Percentiles rank a stretch among this genome's conserved stretches.
phyloP scores from a whole-genome alignment of 2,329 filamentous ascomycete species.

The Biscogniauxia mediterranea region DNA sequence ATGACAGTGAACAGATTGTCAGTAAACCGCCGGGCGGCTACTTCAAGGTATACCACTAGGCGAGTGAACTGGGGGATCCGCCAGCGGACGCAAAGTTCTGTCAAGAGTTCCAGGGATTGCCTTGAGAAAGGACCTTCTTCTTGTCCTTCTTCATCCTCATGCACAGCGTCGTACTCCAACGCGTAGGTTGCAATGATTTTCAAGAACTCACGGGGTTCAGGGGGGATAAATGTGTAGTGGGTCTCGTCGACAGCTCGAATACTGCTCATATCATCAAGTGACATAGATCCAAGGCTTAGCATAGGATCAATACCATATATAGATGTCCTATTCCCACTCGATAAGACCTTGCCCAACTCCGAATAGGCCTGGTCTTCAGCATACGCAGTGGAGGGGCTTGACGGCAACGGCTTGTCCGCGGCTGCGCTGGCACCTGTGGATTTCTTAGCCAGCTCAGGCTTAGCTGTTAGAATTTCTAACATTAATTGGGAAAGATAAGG shows the following conservation, averaged over 20 bases:
- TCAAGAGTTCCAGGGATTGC: constrained; percentile 77
- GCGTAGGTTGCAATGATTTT: constrained; percentile 78
- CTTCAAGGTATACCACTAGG: constrained; percentile 78
- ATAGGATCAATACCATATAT: constrained; percentile 60
- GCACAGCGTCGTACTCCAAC: constrained; percentile 62
- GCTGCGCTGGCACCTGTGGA: constrained; percentile 50
- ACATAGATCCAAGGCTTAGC: constrained; percentile 65
- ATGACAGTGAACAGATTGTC: constrained; percentile 79
- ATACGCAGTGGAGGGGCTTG: constrained; percentile 49
- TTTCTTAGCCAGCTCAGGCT: constrained; percentile 79
- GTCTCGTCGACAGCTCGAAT: constrained; percentile 59
- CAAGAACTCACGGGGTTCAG: constrained; percentile 79
- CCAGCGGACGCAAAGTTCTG: constrained; percentile 85
- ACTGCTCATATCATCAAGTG: constrained; percentile 53
- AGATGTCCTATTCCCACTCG: constrained; percentile 42
- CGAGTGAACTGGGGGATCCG: constrained; percentile 81
- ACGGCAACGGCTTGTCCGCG: constrained; percentile 57
- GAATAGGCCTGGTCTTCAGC: constrained; percentile 52
- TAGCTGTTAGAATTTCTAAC: constrained; percentile 81
- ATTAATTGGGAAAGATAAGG: constrained; percentile 91
- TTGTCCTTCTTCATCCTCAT: constrained; percentile 50
- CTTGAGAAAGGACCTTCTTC: constrained; percentile 63
- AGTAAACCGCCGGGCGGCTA: constrained; percentile 79
- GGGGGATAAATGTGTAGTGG: constrained; percentile 85
- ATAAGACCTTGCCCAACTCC: constrained; percentile 51